Percentiles rank a stretch among this genome's conserved stretches.
Evolutionary conservation across 306 rosid species (phyloP).

Genomic region (Trifolium pratense): DNA sequence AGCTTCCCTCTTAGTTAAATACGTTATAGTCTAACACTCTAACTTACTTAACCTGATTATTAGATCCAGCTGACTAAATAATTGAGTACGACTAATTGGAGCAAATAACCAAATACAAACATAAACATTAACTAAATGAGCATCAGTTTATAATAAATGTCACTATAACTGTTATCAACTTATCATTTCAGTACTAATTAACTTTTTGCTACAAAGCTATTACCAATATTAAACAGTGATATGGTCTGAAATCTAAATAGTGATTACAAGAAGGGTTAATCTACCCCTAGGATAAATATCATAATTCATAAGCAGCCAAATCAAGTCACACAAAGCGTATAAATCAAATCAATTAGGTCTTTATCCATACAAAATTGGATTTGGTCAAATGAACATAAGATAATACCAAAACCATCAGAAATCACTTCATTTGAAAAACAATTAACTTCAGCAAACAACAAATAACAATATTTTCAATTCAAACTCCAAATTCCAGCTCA

Average conservation of each 20-base stretch:
- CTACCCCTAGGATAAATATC: not conserved
- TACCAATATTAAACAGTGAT: not conserved
- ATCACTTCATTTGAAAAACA: not conserved
- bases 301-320: not conserved
- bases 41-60: not conserved
- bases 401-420: not conserved
- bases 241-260: not conserved
- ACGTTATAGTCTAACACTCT: not conserved
- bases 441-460: not conserved
- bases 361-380: not conserved
- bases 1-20: not conserved
- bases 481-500: slow-evolving; percentile 4
- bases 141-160: not conserved
- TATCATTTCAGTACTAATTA: not conserved
- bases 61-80: not conserved
- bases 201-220: slow-evolving; percentile 9
- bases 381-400: not conserved
- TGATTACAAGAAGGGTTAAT: not conserved
- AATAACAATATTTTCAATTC: not conserved
- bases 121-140: slow-evolving; percentile 14
- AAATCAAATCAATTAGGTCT: slow-evolving; percentile 27
- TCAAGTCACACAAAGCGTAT: not conserved
- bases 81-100: not conserved
- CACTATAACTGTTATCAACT: not conserved
- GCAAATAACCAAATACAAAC: not conserved